These are phyloP conservation scores for Naganishia randhawae DNA, from an alignment of 768 basidiomycete genomes.

Conservation along the genomic window DNA sequence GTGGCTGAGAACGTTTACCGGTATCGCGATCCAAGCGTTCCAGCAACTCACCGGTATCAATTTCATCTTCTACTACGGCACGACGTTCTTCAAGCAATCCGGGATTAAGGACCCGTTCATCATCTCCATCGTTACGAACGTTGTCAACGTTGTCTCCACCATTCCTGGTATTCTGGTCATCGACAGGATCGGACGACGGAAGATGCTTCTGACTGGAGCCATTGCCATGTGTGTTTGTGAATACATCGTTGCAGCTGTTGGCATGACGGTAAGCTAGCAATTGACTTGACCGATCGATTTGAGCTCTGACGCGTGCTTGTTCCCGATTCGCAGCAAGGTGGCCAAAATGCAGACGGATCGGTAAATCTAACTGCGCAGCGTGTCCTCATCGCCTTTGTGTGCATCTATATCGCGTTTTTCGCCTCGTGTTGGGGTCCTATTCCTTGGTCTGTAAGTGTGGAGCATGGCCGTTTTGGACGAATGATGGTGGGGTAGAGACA, in stretches of 20 bases:
- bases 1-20: slow-evolving; percentile 62
- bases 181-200: slow-evolving; percentile 68
- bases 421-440: slow-evolving; percentile 73
- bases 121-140: slow-evolving; percentile 56
- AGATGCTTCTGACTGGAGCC: slow-evolving; percentile 69
- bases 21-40: not conserved
- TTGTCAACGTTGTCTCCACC: slow-evolving; percentile 66
- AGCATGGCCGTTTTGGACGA: not conserved
- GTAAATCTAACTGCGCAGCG: slow-evolving; percentile 65
- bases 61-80: slow-evolving; percentile 63
- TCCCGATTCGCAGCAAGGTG: slow-evolving; percentile 57
- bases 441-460: slow-evolving; percentile 50
- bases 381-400: slow-evolving; percentile 67
- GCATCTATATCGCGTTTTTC: slow-evolving; percentile 70
- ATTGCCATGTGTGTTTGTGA: slow-evolving; percentile 56
- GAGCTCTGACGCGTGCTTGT: not conserved
- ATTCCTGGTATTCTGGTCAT: slow-evolving; percentile 68
- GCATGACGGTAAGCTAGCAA: slow-evolving; percentile 53
- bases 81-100: slow-evolving; percentile 72
- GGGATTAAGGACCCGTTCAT: slow-evolving; percentile 67
- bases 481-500: not conserved
- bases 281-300: slow-evolving; percentile 50
- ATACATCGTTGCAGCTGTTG: slow-evolving; percentile 61
- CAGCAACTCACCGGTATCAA: slow-evolving; percentile 38
- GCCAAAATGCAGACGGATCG: slow-evolving; percentile 57